phyloP scores from a whole-genome alignment of 2,329 filamentous ascomycete species.

The Colletotrichum kahawae region DNA sequence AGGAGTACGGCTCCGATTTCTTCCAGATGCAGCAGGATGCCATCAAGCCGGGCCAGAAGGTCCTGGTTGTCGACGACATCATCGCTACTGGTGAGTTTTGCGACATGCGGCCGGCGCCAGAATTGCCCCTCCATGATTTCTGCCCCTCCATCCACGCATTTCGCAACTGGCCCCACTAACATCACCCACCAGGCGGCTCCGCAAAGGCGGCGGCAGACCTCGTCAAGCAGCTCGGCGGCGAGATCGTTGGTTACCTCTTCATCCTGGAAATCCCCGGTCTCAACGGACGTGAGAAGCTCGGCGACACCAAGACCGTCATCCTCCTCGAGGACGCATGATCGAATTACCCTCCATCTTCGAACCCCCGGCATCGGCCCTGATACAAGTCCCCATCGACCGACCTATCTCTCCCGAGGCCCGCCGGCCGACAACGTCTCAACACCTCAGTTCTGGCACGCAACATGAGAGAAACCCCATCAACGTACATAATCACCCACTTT shows the following conservation, averaged over 20 bases:
- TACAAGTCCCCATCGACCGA: background rate
- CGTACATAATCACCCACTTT: background rate
- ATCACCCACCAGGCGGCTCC: conserved; percentile 73
- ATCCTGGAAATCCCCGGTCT: conserved; percentile 95
- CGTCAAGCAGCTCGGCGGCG: conserved; percentile 83
- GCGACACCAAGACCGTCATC: conserved; percentile 77
- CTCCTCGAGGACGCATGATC: conserved; percentile 67
- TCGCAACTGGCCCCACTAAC: background rate
- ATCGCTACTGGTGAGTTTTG: conserved; percentile 86
- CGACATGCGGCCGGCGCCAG: background rate
- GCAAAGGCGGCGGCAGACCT: conserved; percentile 87
- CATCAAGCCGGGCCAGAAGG: conserved; percentile 85
- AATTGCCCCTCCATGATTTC: background rate
- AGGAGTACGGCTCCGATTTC: conserved; percentile 94
- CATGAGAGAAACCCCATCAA: background rate
- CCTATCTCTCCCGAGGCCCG: background rate
- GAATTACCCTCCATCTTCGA: background rate
- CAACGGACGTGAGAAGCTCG: conserved; percentile 88
- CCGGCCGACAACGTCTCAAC: background rate
- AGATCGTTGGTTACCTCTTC: conserved; percentile 90
- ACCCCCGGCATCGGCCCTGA: background rate
- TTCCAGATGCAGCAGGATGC: conserved; percentile 95
- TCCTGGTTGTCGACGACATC: conserved; percentile 95
- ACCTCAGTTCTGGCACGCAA: background rate
- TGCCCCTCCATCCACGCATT: conserved; percentile 19